Base-by-base conservation (phyloP, 1,284 basidiomycete species). In the Austroboletus novae-zelandiae region DNA sequence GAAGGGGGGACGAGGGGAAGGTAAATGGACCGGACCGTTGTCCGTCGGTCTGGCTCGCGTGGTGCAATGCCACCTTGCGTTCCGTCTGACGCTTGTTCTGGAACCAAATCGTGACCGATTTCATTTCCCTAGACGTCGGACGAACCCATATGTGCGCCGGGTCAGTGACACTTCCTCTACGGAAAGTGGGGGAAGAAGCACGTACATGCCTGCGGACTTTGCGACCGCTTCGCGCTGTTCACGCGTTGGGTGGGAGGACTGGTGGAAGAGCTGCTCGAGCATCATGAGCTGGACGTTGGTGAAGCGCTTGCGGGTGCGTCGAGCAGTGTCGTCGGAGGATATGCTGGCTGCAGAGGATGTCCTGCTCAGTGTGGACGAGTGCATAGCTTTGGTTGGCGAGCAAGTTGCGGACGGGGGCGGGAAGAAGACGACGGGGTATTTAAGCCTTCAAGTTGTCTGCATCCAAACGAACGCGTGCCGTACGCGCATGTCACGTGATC, bases 91-190 rank as follows among this genome's bases (percentile, higher is more conserved):
- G 82, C 67, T 87, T 88, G 67, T 89, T 89, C 66, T 89, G 86
- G 71, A 89, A 88, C 86, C 86, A 89, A 45, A 89, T 84, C 4
- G 85, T 89, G 20, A 89, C 86, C 1, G 84, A 85, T 58, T 87
- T 87, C 32, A 80, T 75, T 67, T 89, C 86, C 76, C 86, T 89
- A 39, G 5, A 23, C 11, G 37, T 37, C 32, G 32, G 15, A n/a
- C 15, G 5, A 14, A 34, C 15, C 5, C 2, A n/a, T 34, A n/a
- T n/a, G 32, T n/a, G 15, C 11, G 15, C 14, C 11, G 9, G 9
- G 32, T 34, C 15, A 27, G 27, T 27, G 4, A 9, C 27, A 6
- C 27, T 9, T 27, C 27, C 27, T 27, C 7, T 9, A 6, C 27
- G 9, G 41, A 40, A 34, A 25, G 46, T 25, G 40, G 46, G 39